Base-by-base conservation (phyloP, 2,329 filamentous ascomycete genomes). In the Diaporthe vexans region DNA sequence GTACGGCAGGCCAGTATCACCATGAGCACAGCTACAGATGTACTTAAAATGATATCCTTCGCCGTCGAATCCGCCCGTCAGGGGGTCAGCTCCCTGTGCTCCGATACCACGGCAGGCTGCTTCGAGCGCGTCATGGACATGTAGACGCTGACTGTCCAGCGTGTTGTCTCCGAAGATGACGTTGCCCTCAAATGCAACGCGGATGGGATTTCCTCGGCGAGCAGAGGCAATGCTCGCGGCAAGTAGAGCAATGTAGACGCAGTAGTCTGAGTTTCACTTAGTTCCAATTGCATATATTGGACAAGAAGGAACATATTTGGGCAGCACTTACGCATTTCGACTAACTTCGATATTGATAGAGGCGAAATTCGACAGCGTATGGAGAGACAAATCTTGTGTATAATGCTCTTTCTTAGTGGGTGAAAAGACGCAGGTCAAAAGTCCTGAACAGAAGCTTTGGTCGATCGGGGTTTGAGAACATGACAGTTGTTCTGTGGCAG, bases 401-500 rank as follows among this genome's bases (percentile, higher is more conserved):
- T 48, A 6, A 21, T 21, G 4, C 3, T 21, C 1, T 3, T 9
- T 21, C 1, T 3, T 48, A 21, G 43, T 48, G 19, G 5, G 9
- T 21, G 8, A 1, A 21, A 48, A 6, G 19, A 9, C 43, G 19
- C 21, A 8, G 43, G 10, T 48, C 43, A 21, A 2, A 48, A 21
- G 1, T 48, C 4, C 19, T 48, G 3, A n/a, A 48, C 13, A 9
- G 8, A 21, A 13, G 5, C n/a, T 48, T 21, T 48, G 19, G 19
- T 46, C 4, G 15, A 46, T 46, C 1, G 17, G 15, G 15, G 6
- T 17, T 46, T 10, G 15, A 19, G 1, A 46, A 46, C 1, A 37
- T 4, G 4, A 1, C 15, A 3, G 2, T 6, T 46, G 40, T 19
- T 7, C 1, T 4, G 19, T 19, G 7, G 11, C 13, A 15, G 5